A percentile compares a stretch with the other conserved stretches of the same genome.
Conservation (phyloP, 805 yeast genomes). For the Maudiozyma bulderi region DNA sequence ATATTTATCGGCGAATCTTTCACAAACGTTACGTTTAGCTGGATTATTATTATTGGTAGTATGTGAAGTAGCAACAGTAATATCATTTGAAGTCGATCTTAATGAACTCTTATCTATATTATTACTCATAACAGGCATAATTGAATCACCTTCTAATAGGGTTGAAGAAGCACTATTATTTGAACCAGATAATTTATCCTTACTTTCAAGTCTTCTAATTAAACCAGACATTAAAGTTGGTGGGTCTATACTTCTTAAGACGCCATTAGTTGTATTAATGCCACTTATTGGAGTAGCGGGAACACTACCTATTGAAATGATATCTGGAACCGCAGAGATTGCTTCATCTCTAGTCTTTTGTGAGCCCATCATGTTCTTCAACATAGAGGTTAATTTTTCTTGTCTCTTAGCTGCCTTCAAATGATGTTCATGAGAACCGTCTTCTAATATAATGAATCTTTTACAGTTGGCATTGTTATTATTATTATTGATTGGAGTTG, state of each 20-base stretch:
- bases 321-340: constrained; percentile 62
- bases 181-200: neutral
- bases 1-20: constrained; percentile 68
- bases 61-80: neutral
- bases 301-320: constrained; percentile 31
- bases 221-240: constrained; percentile 66
- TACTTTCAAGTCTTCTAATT: constrained; percentile 41
- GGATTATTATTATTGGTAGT: neutral
- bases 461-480: constrained; percentile 1
- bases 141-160: neutral
- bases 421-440: constrained; percentile 75
- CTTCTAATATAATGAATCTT: constrained; percentile 48
- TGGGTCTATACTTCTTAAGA: constrained; percentile 32
- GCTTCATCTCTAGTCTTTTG: constrained; percentile 64
- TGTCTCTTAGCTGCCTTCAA: constrained; percentile 68
- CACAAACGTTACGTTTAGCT: constrained; percentile 27
- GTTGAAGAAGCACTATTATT: neutral
- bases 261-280: neutral
- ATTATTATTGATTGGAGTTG: neutral
- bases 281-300: neutral
- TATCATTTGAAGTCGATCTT: neutral
- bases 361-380: constrained; percentile 67
- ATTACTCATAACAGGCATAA: neutral
- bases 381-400: constrained; percentile 65
- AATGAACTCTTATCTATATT: neutral